Evolutionary conservation across 371 early-diverging fungal species (phyloP), one percentile per base, ranked within the genome.

Genomic region (Mortierella sp.): DNA sequence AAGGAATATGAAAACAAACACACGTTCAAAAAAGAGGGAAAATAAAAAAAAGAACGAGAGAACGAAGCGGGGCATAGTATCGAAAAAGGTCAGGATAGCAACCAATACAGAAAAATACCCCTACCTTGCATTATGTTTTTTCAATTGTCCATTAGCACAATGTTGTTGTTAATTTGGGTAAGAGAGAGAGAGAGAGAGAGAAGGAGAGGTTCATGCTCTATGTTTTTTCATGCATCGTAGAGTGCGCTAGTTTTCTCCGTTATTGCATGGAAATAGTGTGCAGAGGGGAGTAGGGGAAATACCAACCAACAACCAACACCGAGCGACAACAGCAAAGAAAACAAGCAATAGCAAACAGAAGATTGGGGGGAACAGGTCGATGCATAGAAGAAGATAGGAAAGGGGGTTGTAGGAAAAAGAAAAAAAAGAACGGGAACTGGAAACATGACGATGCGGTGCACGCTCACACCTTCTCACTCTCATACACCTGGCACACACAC

Each of bases 351-450:
- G 50, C 14, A 50, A 50, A 50, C 50, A 50, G 50, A 50, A 50
- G 31, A 34, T 31, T 31, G 63, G 31, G 34, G 63, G 19, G 34
- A 6, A 4, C 19, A 24, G 6, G n/a, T 63, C 31, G 34, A 16
- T 31, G 63, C 63, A 31, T 14, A 63, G 63, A 31, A 34, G 31
- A 31, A 14, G 26, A 26, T 19, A 63, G 14, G 55, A 55, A 7
- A 55, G n/a, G n/a, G 55, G n/a, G 42, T 38, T 38, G 42, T 24
- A 55, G 16, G 3, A 21, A 55, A 63, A 63, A 21, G n/a, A 63
- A 63, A 63, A 28, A 60, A 63, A 63, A 63, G 34, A 26, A 28
- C 5, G 63, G 63, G 63, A 63, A 63, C 63, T 63, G 19, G 63
- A 16, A 63, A 31, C 28, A 31, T 16, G 31, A 63, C 31, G 63